Base-by-base conservation (phyloP, 768 basidiomycete genomes). In the Termitomyces eurrhizus region DNA sequence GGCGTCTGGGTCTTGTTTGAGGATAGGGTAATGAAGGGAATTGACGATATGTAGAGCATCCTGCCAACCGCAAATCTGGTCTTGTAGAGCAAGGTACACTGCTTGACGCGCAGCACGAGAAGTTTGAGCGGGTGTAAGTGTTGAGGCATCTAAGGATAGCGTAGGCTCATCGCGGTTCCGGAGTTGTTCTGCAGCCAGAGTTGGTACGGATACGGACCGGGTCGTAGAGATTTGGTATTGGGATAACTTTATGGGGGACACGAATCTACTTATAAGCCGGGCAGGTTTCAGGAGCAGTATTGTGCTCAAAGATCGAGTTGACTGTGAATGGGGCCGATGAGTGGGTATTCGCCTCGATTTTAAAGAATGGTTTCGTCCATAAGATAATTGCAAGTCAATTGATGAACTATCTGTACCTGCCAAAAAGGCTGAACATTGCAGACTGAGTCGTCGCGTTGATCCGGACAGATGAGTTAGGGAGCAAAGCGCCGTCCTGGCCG, bases 31-130 rank as follows among this genome's bases (percentile, higher is more conserved):
- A 26, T 79, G 77, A 7, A 88, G 69, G 18, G 56, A 57, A 26
- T 57, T 85, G 66, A 89, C 70, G 54, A 89, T 79, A 50, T 78
- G 77, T 61, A 78, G 78, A 1, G 85, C 87, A 59, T 86, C 82
- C 18, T 74, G 66, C 24, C 82, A 63, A 18, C 80, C 78, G 7
- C 78, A 76, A 36, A 60, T 49, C 26, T 58, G 60, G 7, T 75
- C 71, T 16, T 62, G 66, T 44, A 84, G 67, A 26, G 78, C 76
- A 7, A 80, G 57, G 32, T 81, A 81, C 29, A 88, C 77, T 7
- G 85, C 84, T 35, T 78, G 74, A 44, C 62, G 59, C 14, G 68
- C 69, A n/a, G 69, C 66, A 45, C 67, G 62, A 37, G 72, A 70
- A 14, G 65, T 53, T 56, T 67, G 66, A 16, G 69, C 65, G n/a